A percentile compares a stretch with the other conserved stretches of the same genome.
These are phyloP conservation scores for Trametes cubensis DNA, from an alignment of 768 basidiomycete species.

Conservation along the genomic window DNA sequence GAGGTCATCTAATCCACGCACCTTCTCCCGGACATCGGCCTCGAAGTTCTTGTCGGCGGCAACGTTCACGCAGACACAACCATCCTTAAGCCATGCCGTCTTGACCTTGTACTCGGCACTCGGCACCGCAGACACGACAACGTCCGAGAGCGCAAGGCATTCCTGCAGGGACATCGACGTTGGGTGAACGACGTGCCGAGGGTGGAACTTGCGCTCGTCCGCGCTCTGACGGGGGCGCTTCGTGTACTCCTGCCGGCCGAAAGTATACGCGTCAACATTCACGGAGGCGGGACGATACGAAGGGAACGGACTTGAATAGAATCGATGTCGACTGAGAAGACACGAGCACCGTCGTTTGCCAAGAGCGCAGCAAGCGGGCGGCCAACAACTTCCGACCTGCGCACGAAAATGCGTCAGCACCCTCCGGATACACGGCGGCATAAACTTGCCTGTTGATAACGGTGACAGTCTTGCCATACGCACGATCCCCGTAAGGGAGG, in stretches of 20 bases:
- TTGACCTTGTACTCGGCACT: conserved; percentile 82
- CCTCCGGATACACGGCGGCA: neutral
- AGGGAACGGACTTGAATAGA: conserved; percentile 68
- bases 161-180: conserved; percentile 70
- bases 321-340: conserved; percentile 94
- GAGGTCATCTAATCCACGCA: conserved; percentile 36
- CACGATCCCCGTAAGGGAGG: conserved; percentile 91
- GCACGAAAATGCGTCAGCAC: neutral
- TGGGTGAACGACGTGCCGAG: conserved; percentile 81
- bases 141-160: conserved; percentile 84
- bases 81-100: conserved; percentile 89
- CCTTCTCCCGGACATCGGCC: conserved; percentile 89
- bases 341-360: conserved; percentile 94
- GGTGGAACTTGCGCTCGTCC: conserved; percentile 67
- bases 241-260: conserved; percentile 75
- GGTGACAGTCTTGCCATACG: conserved; percentile 89
- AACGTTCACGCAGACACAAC: conserved; percentile 91
- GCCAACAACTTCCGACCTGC: conserved; percentile 94
- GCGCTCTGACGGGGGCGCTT: conserved; percentile 68
- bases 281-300: neutral
- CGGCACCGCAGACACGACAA: conserved; percentile 94
- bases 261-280: neutral
- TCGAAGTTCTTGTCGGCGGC: conserved; percentile 97
- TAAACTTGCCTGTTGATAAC: conserved; percentile 84
- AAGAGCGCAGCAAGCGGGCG: conserved; percentile 94